Evolutionary conservation across 2,329 filamentous ascomycete genomes (phyloP).

Genomic region (Parastagonospora avenae): DNA sequence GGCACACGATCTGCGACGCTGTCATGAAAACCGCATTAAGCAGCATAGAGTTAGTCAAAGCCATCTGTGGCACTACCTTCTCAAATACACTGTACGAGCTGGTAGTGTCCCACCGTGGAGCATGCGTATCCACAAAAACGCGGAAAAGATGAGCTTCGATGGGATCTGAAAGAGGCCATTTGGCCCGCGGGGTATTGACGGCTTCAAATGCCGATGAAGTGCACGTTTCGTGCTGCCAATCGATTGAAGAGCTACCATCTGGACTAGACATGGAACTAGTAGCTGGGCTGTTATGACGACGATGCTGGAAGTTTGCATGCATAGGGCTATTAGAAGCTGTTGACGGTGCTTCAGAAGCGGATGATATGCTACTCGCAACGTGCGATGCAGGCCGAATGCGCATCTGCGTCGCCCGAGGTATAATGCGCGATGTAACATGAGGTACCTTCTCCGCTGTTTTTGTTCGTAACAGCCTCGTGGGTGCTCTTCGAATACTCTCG

Average conservation of each 20-base stretch:
- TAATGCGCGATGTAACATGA: background rate
- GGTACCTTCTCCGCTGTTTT: constrained; percentile 3
- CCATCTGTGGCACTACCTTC: constrained; percentile 14
- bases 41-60: constrained; percentile 47
- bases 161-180: constrained; percentile 15
- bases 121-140: constrained; percentile 18
- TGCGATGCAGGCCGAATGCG: background rate
- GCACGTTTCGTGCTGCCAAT: constrained; percentile 6
- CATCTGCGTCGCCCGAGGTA: background rate
- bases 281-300: constrained; percentile 9
- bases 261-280: constrained; percentile 11
- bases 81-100: constrained; percentile 17
- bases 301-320: constrained; percentile 1
- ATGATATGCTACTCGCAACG: background rate
- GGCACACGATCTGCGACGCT: constrained; percentile 47
- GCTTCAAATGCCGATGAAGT: background rate
- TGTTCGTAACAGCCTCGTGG: constrained; percentile 1
- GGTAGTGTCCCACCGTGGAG: constrained; percentile 17
- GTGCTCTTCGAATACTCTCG: constrained; percentile 4
- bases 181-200: background rate
- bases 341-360: background rate
- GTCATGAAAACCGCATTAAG: constrained; percentile 47
- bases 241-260: constrained; percentile 4
- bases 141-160: constrained; percentile 19
- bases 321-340: background rate